Percentiles rank a stretch among this genome's conserved stretches.
phyloP scores from a whole-genome alignment of 2,329 filamentous ascomycete genomes.

The Dothideomycetes sp. region DNA sequence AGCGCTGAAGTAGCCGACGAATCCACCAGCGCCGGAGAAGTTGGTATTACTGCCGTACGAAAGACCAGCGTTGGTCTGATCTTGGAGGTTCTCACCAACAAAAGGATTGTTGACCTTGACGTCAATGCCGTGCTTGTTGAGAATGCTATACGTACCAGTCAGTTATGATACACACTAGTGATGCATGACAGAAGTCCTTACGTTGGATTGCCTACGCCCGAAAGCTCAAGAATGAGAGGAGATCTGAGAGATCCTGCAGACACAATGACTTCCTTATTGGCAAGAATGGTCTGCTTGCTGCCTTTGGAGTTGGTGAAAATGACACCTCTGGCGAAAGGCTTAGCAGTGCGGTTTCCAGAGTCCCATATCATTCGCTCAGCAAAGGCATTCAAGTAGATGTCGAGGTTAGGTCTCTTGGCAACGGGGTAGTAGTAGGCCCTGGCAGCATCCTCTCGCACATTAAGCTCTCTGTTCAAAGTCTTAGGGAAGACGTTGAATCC shows the following conservation, averaged over 20 bases:
- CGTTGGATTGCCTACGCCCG: constrained; percentile 23
- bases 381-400: constrained; percentile 31
- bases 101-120: constrained; percentile 18
- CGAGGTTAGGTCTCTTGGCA: constrained; percentile 28
- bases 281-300: constrained; percentile 3
- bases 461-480: constrained; percentile 27
- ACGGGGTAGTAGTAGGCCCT: constrained; percentile 37
- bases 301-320: background rate
- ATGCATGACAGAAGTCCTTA: no score
- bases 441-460: constrained; percentile 35
- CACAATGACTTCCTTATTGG: constrained; percentile 22
- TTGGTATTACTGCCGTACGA: constrained; percentile 16
- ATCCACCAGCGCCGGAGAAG: constrained; percentile 21
- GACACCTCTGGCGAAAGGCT: constrained; percentile 1
- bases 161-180: no score
- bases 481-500: constrained; percentile 32
- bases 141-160: constrained; percentile 10
- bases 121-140: constrained; percentile 18
- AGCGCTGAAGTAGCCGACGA: constrained; percentile 21
- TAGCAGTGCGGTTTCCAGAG: background rate
- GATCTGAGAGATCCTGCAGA: constrained; percentile 24
- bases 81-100: constrained; percentile 25
- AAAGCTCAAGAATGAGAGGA: constrained; percentile 23
- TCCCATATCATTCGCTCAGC: constrained; percentile 31
- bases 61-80: constrained; percentile 14